These are phyloP conservation scores for Sporothrix brasiliensis DNA, from an alignment of 2,329 filamentous ascomycete species.

Conservation along the genomic window DNA sequence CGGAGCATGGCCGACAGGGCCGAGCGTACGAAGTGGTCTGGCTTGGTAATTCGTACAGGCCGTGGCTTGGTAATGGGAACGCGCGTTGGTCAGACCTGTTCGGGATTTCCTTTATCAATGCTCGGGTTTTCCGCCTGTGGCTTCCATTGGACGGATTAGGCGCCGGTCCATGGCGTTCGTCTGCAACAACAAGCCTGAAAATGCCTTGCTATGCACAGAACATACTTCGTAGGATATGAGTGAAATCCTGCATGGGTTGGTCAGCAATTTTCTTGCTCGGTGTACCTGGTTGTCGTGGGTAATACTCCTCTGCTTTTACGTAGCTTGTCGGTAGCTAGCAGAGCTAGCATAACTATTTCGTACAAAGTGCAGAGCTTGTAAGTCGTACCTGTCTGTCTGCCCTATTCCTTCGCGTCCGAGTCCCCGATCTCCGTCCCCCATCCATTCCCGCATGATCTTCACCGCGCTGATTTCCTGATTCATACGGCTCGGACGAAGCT, in stretches of 20 bases:
- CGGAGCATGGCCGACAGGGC: neutral
- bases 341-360: too few species aligned
- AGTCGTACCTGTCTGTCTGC: neutral
- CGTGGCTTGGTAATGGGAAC: neutral
- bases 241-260: neutral
- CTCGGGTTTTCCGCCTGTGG: neutral
- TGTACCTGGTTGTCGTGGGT: neutral
- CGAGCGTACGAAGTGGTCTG: neutral
- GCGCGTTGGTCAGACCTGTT: neutral
- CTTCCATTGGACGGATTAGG: conserved; percentile 23
- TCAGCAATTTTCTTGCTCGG: neutral
- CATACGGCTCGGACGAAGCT: neutral
- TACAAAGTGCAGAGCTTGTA: neutral
- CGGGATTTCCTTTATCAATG: neutral
- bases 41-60: too few species aligned
- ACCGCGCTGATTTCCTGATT: neutral
- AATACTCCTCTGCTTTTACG: neutral
- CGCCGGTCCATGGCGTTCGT: neutral
- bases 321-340: too few species aligned
- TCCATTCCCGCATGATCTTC: neutral
- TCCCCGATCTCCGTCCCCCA: neutral
- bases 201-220: too few species aligned
- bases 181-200: neutral
- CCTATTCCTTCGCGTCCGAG: neutral
- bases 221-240: too few species aligned